Evolutionary conservation across 1,139 yeast genomes (phyloP).

Genomic region (Nakaseomyces kungkrabaensis): DNA sequence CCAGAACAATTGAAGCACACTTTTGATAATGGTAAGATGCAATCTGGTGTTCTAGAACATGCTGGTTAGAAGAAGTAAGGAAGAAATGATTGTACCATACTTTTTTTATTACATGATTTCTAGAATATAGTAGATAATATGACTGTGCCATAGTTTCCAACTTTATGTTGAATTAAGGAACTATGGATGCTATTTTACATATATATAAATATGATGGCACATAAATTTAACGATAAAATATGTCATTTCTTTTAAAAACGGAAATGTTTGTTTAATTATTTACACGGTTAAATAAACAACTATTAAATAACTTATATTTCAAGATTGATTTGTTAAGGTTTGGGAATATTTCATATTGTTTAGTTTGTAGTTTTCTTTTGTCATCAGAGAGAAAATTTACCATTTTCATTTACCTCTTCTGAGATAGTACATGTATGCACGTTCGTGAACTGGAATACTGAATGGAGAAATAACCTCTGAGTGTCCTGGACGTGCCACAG

Average conservation of each 20-base stretch:
- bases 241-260: background rate
- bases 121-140: too few relatives aligned
- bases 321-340: background rate
- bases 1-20: conserved; percentile 83
- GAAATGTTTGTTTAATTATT: background rate
- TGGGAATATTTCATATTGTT: background rate
- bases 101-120: too few relatives aligned
- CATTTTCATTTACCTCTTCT: conserved; percentile 52
- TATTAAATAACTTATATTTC: background rate
- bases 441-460: conserved; percentile 73
- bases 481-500: conserved; percentile 94
- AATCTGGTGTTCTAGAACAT: conserved; percentile 48
- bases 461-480: conserved; percentile 93
- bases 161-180: too few relatives aligned
- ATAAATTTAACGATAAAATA: too few relatives aligned
- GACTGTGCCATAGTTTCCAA: too few relatives aligned
- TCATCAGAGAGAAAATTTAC: too few relatives aligned
- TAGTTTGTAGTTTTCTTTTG: too few relatives aligned
- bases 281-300: conserved; percentile 3
- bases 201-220: too few relatives aligned
- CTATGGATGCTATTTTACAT: too few relatives aligned
- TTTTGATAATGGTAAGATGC: conserved; percentile 38
- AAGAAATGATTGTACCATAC: background rate
- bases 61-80: conserved; percentile 33
- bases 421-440: conserved; percentile 91